Base-by-base conservation (phyloP, 176 grass and related monocot genomes). In the Bonia amplexicaulis region DNA sequence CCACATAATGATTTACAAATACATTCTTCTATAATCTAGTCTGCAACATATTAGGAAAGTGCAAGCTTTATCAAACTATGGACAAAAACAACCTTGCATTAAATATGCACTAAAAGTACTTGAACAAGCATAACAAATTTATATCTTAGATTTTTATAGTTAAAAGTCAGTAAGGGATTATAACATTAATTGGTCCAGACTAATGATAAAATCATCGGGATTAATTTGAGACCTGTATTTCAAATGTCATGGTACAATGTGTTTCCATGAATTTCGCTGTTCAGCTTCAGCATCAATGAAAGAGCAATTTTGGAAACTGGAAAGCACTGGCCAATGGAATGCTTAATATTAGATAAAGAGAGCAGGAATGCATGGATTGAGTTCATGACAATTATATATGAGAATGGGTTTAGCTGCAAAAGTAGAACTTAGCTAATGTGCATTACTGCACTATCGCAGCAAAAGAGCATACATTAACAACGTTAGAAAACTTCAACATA, bases 21-120 rank as follows among this genome's bases (percentile, higher is more conserved):
- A 99, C 90, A 81, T 94, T 99, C 84, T 92, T 99, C 91, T 94
- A 91, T 86, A 94, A 57, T 64, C 93, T 93, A 90, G 85, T 99
- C 96, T 99, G 89, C 41, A 75, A 88, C 46, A 94, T 67, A 84
- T 89, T 6, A 88, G 71, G 52, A 42, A 79, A 86, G 33, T 85
- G 39, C 45, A 65, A 80, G 23, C 13, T 57, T 77, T 79, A 74
- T 86, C 60, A 79, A 57, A 76, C 5, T 87, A 49, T 52, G 19
- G 4, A 41, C 45, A 70, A 9, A 44, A 79, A 67, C 13, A 69
- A 86, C 53, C 47, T 89, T 68, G 65, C 41, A 69, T n/a, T 25
- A 87, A 84, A 62, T 33, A 83, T 62, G 63, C 22, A 67, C 12
- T 46, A 57, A 48, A 57, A 69, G 71, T 40, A 51, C 16, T 7